A percentile compares a stretch with the other conserved stretches of the same genome.
Evolutionary conservation across 768 basidiomycete genomes (phyloP).

Genomic region (Lanmaoa pseudosensibilis): DNA sequence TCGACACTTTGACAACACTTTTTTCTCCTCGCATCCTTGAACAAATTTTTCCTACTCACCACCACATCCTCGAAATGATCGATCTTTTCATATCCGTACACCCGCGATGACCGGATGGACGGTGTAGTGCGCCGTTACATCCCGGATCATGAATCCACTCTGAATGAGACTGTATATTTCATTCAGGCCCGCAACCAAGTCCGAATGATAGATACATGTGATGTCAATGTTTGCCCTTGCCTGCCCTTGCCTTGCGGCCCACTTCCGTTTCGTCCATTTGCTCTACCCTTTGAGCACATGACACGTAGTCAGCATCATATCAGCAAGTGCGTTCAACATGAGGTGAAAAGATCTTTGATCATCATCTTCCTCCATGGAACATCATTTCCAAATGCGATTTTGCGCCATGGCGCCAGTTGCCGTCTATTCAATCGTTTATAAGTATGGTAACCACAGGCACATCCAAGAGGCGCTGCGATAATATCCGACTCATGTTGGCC

Average conservation of each 20-base stretch:
- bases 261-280: slow-evolving; percentile 27
- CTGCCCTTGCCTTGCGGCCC: slow-evolving; percentile 21
- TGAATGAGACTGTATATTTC: slow-evolving; percentile 8
- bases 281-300: slow-evolving; percentile 26
- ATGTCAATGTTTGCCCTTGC: slow-evolving; percentile 20
- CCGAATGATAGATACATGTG: slow-evolving; percentile 12
- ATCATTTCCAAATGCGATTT: slow-evolving; percentile 24
- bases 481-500: slow-evolving; percentile 32
- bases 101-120: slow-evolving; percentile 31
- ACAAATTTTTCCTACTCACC: slow-evolving; percentile 24
- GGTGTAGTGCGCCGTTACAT: slow-evolving; percentile 24
- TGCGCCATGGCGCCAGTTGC: slow-evolving; percentile 25
- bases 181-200: slow-evolving; percentile 11
- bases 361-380: slow-evolving; percentile 22
- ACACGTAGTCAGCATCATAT: slow-evolving; percentile 28
- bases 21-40: slow-evolving; percentile 5
- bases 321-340: slow-evolving; percentile 34
- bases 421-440: slow-evolving; percentile 31
- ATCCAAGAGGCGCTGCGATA: slow-evolving; percentile 25
- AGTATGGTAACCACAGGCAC: slow-evolving; percentile 29
- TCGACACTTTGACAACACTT: neutral
- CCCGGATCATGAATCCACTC: slow-evolving; percentile 31
- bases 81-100: slow-evolving; percentile 33
- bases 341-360: slow-evolving; percentile 34
- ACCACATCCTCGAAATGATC: slow-evolving; percentile 12